Conservation (phyloP, 139 green algal genomes). For the Chlamydomonas urium region DNA sequence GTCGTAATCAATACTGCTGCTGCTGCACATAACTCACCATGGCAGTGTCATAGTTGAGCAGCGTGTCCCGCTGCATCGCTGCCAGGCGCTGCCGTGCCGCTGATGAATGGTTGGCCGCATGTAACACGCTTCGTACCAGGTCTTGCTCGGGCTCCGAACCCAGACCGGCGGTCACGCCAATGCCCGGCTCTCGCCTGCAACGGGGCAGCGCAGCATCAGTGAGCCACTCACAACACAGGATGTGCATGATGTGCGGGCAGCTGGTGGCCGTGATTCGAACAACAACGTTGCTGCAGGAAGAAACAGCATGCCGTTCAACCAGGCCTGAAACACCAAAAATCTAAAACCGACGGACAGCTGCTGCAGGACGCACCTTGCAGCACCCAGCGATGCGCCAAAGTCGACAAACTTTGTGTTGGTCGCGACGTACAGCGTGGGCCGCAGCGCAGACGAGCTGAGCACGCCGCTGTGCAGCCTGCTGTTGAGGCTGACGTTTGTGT, state of each 20-base stretch:
- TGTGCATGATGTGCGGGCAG: neutral
- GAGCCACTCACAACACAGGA: neutral
- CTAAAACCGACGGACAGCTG: neutral
- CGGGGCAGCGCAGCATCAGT: neutral
- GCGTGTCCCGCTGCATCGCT: too few relatives aligned
- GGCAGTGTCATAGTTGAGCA: too few relatives aligned
- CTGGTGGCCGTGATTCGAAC: neutral
- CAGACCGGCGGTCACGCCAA: too few relatives aligned
- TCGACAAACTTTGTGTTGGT: conserved; percentile 13
- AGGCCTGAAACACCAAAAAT: neutral
- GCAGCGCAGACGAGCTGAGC: neutral
- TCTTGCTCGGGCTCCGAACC: too few relatives aligned
- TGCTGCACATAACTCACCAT: too few relatives aligned
- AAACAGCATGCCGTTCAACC: neutral
- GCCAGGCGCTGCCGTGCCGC: too few relatives aligned
- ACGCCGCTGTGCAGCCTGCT: conserved; percentile 7
- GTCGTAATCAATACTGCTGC: too few relatives aligned
- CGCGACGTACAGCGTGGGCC: neutral
- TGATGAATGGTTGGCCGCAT: too few relatives aligned
- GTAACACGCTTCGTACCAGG: too few relatives aligned
- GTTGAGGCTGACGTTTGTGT: neutral
- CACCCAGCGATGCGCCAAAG: neutral
- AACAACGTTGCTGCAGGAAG: neutral
- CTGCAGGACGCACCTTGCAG: neutral
- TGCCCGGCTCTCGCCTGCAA: too few relatives aligned